Evolutionary conservation across 1,284 basidiomycete species (phyloP), one percentile per base, ranked within the genome.

Genomic region (Puccinia sorghi): DNA sequence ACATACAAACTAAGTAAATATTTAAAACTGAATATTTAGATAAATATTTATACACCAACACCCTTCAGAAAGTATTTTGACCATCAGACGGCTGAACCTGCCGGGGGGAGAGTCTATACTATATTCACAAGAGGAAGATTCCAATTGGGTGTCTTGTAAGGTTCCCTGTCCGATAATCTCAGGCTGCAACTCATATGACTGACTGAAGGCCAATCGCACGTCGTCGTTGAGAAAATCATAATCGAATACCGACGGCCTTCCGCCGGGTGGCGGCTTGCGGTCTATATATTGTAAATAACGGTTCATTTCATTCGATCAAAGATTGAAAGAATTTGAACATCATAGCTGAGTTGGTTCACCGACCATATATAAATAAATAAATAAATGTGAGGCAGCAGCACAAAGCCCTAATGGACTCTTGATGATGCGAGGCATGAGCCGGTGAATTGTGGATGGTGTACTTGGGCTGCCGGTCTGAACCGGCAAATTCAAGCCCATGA

Each of bases 401-500:
- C 63, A 64, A 64, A 41, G 43, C 43, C 63, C 20, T n/a, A 17
- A 57, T 64, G 39, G 43, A 43, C 39, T 32, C 32, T 37, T 15
- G 2, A 59, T 59, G 27, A 59, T 59, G 56, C 56, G 56, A 50
- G 8, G 48, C 48, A 12, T 17, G 57, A 64, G 63, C 43, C 37
- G 37, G 39, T 43, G 11, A 25, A 22, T n/a, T 64, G 37, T 37
- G 63, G 20, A 43, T 64, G 39, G 4, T n/a, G n/a, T n/a, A 43
- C 63, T 64, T 43, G 63, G 63, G 63, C 8, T n/a, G 39, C 63
- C 63, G 63, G 63, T 27, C 39, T 46, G 63, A 6, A 15, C 63
- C 63, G 39, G 63, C n/a, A 25, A 64, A 64, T 43, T 64, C 20
- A 63, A 63, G 39, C 59, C 27, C 17, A 63, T 64, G 63, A 39